A percentile compares a stretch with the other conserved stretches of the same genome.
Conservation (phyloP, 148 eudicot genomes). For the Rhododendron kiyosumense region DNA sequence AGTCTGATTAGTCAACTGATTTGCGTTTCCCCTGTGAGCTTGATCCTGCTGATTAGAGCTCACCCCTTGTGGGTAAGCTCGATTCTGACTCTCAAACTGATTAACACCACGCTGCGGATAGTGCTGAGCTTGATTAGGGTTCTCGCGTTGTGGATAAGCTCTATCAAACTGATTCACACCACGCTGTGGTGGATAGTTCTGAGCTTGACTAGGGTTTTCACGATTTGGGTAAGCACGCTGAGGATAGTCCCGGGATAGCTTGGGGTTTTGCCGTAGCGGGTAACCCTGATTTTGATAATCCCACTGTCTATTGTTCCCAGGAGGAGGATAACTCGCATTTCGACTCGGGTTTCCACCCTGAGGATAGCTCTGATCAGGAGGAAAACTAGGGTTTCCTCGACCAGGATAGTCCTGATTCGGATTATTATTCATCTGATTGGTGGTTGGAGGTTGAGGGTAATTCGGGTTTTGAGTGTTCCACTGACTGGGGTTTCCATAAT, state of each 20-base stretch:
- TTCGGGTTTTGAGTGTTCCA: background rate
- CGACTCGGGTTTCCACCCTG: background rate
- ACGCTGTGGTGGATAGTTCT: conserved; percentile 12
- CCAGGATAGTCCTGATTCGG: no score
- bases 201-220: conserved; percentile 25
- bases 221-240: conserved; percentile 14
- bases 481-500: conserved; percentile 20
- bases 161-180: conserved; percentile 29
- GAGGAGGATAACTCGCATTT: conserved; percentile 10
- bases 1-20: conserved; percentile 16
- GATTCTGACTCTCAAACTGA: conserved; percentile 13
- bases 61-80: conserved; percentile 1
- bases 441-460: no score
- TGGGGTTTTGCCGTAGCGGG: conserved; percentile 25
- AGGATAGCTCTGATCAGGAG: background rate
- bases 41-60: conserved; percentile 12
- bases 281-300: conserved; percentile 23
- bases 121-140: no score
- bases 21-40: no score
- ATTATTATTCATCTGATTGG: no score
- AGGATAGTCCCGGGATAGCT: conserved; percentile 12
- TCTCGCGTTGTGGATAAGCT: conserved; percentile 7
- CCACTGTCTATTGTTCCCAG: conserved; percentile 19
- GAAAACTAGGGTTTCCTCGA: background rate
- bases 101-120: background rate